phyloP scores from a whole-genome alignment of 257 asterid species.

The Nicotiana obtusifolia region DNA sequence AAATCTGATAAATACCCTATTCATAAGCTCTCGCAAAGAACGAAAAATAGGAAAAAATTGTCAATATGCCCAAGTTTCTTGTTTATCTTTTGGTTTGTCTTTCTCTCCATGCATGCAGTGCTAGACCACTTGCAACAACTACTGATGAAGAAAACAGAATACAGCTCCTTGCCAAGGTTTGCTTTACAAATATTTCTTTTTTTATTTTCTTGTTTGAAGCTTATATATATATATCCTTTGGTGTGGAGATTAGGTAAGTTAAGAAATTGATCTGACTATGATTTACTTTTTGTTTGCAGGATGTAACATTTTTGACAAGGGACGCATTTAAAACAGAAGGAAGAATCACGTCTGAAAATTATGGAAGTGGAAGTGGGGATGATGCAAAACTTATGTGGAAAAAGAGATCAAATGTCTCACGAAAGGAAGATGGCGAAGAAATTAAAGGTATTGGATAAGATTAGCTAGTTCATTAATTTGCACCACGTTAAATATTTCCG shows the following conservation, averaged over 20 bases:
- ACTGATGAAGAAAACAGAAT: slow-evolving; percentile 9
- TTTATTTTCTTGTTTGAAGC: not conserved
- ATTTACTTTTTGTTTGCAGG: slow-evolving; percentile 22
- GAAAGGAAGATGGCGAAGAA: not conserved
- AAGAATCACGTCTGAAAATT: not conserved
- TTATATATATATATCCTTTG: not conserved
- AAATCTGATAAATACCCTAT: not conserved
- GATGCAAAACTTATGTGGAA: not conserved
- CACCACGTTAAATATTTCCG: not conserved
- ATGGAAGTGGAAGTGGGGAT: not conserved
- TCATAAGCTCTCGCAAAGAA: not conserved
- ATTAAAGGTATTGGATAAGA: not conserved
- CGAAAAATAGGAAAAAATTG: not conserved
- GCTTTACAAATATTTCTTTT: not conserved
- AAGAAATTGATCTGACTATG: not conserved
- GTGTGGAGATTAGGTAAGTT: not conserved
- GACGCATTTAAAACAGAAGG: not conserved
- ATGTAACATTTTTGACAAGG: not conserved
- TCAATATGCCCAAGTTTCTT: slow-evolving; percentile 30
- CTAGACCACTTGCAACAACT: slow-evolving; percentile 30
- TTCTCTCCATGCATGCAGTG: slow-evolving; percentile 61
- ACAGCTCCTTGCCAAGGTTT: slow-evolving; percentile 31
- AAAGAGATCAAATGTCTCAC: not conserved
- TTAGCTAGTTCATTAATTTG: not conserved
- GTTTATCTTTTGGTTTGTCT: slow-evolving; percentile 29